Evolutionary conservation across 164 flowering plant genomes (phyloP), one percentile per base, ranked within the genome.

Genomic region (Vitis labrusca): DNA sequence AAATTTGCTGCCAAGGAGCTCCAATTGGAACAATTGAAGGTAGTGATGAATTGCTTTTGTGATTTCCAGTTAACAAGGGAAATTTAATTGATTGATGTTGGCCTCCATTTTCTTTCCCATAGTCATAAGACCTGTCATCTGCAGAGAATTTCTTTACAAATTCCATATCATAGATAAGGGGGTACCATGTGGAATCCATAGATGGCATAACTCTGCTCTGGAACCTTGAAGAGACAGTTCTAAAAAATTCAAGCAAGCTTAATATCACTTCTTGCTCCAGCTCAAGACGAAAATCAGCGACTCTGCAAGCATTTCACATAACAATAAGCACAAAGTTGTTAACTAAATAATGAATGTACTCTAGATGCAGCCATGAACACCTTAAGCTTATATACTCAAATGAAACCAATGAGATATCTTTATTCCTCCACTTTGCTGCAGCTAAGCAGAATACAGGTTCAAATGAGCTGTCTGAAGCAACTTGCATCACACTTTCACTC

Each of bases 1-100:
- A 87, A 74, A 96, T 88, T 73, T 91, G 76, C 81, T 96, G 99
- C 95, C 99, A 90, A 64, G 98, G 98, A 76, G 97, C 97, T 75
- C 97, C 98, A 69, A 93, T 88, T 49, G 98, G 98, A 76, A 87
- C 80, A n/a, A 89, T 77, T 64, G 77, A 76, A 68, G 94, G 91
- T 23, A 91, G 74, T 48, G 78, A 75, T 65, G 63, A 59, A 66
- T 63, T 63, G 63, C 72, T 74, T 59, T 56, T 64, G 7, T 61
- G 32, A 69, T 67, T 70, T 50, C 72, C 79, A 64, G 49, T 55
- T 17, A 73, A 64, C 5, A 54, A 32, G 50, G 79, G 73, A 75
- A 61, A 57, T 65, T 67, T 67, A 9, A 29, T n/a, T 9, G 71
- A 64, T 63, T 67, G 59, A 51, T 61, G 65, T 9, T 68, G 79